phyloP scores from a whole-genome alignment of 2,329 filamentous ascomycete genomes.

The Aspergillus fischeri region DNA sequence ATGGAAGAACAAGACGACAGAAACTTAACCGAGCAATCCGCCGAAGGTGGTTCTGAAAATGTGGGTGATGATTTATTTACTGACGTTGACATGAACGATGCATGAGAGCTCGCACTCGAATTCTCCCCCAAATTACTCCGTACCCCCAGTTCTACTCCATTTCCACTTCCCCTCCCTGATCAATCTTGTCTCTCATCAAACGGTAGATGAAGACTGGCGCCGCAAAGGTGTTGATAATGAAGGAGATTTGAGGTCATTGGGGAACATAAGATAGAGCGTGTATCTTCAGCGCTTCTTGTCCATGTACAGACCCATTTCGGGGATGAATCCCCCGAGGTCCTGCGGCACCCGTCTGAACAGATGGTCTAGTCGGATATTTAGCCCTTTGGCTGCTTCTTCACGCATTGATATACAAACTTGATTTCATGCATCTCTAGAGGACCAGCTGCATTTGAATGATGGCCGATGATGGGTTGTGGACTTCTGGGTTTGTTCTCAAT shows the following conservation, averaged over 20 bases:
- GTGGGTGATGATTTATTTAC: conserved; percentile 62
- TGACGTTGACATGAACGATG: conserved; percentile 58
- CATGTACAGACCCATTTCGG: conserved; percentile 20
- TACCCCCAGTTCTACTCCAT: conserved; percentile 6
- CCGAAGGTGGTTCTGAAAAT: conserved; percentile 57
- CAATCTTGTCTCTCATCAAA: conserved; percentile 8
- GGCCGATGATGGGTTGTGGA: background rate
- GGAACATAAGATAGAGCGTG: conserved; percentile 16
- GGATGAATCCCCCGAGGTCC: conserved; percentile 15
- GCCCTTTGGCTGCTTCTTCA: conserved; percentile 9
- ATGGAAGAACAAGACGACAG: conserved; percentile 64
- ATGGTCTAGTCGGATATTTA: conserved; percentile 14
- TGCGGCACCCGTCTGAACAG: conserved; percentile 13
- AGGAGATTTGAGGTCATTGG: conserved; percentile 8
- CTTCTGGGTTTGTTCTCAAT: background rate
- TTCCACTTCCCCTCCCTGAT: background rate
- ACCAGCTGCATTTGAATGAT: background rate
- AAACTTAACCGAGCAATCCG: conserved; percentile 33
- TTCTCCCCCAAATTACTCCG: conserved; percentile 5
- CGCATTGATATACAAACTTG: conserved; percentile 7
- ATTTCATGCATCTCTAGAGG: conserved; percentile 2
- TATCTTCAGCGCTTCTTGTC: conserved; percentile 17
- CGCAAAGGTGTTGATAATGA: conserved; percentile 15
- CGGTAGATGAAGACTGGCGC: conserved; percentile 13
- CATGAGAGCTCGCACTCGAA: conserved; percentile 34